Evolutionary conservation across 208 protist species (phyloP), one percentile per base, ranked within the genome.

Genomic region (Borovskyia barvae): DNA sequence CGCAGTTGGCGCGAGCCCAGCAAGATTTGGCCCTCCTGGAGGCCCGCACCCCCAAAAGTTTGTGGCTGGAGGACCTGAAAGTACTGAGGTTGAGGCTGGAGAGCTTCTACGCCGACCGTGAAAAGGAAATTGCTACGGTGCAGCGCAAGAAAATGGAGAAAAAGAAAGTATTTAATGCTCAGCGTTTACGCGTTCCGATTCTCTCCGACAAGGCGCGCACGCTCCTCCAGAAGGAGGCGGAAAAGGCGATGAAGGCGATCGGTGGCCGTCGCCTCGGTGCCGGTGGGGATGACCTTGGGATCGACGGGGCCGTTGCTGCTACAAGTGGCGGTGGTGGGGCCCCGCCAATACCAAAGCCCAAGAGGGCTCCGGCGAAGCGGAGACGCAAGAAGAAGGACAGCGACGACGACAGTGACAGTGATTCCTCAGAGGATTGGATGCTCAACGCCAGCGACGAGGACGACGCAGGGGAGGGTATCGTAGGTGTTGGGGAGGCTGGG

Each of bases 61-160:
- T 98, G 30, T 98, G 94, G 93, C 5, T 45, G 14, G 75, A 77
- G 37, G 95, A 98, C 66, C 80, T 98, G 7, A 66, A 87, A 30
- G 71, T 59, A 28, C 84, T 98, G 54, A 74, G 87, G 3, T 51
- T 49, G 0, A 69, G 70, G 51, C 69, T 97, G 37, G 50, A 71
- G 42, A 67, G 51, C 33, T 77, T 79, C 61, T 94, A 92, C 48
- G 68, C 69, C 5, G 78, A 75, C 8, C 85, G 89, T 15, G 55
- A 72, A 47, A 64, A 63, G 39, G 85, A 95, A 51, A 93, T 94
- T 50, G 76, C 72, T 2, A 58, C 73, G 20, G 72, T 92, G 25
- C 77, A 88, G 63, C 61, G 78, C 36, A 91, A 90, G 69, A 96
- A 96, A 72, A 55, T 86, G 70, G 87, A 92, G 65, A 84, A 84